Base-by-base conservation (phyloP, 2,329 filamentous ascomycete genomes). In the Ilyonectria mors-panacis region DNA sequence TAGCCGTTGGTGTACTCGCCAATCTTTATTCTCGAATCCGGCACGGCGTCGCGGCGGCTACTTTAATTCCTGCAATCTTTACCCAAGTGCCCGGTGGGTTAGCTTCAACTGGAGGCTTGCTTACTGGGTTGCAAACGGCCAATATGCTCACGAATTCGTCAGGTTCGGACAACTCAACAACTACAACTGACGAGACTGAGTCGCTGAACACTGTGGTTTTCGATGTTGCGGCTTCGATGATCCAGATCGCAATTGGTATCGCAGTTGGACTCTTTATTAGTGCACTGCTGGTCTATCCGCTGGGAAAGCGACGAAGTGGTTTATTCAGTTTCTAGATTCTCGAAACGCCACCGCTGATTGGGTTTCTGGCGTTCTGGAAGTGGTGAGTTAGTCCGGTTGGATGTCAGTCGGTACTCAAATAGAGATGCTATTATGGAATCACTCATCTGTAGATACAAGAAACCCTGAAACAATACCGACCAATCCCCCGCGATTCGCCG, bases 1-100 rank as follows among this genome's bases (percentile, higher is more conserved):
- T 96, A 58, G 87, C 88, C 2, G 92, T 96, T 28, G 94, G 94
- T 35, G 86, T 94, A 4, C 82, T 93, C 55, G 93, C 93, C 8
- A 96, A 96, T 73, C 76, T 94, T 1, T 95, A 95, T 79, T 93
- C 91, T n/a, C 81, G 86, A 26, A 64, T 88, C 9, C 78, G 84
- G 10, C 86, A 88, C 65, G 86, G 86, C n/a, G 84, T 85, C 33
- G 84, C 84, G 1, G 84, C 83, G 0, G 82, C 83, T 2, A 84
- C 82, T 1, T 79, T 86, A 6, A 82, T 86, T 26, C 84, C 84
- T 0, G 84, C 84, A 19, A 84, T 86, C 50, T 85, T 86, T 55
- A 82, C 83, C 2, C 84, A 85, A 68, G 84, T 86, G 1, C 84
- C 84, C 1, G 84, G 84, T 70, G 84, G 84, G 33, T 72, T 86